These are phyloP conservation scores for Pleurotus pulmonarius DNA, from an alignment of 768 basidiomycete species.

Conservation along the genomic window DNA sequence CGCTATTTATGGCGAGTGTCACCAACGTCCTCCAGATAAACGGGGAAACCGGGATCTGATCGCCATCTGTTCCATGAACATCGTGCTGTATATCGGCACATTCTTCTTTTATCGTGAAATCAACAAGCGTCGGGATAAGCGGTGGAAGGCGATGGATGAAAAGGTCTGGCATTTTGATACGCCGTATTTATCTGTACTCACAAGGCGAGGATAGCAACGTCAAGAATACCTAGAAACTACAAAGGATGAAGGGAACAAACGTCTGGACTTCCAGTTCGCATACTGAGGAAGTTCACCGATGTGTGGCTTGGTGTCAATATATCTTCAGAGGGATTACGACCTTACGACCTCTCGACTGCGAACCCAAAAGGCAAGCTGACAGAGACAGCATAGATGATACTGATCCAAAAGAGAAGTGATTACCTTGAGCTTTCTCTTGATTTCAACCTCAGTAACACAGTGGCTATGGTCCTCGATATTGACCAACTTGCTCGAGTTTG, in stretches of 20 bases:
- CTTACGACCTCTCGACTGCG: neutral
- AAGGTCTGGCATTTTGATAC: slow-evolving; percentile 28
- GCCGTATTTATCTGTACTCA: neutral
- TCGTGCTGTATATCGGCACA: slow-evolving; percentile 46
- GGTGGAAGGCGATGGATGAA: slow-evolving; percentile 47
- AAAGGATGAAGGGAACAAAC: slow-evolving; percentile 53
- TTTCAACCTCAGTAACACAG: neutral
- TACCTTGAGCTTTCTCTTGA: neutral
- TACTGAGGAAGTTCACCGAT: slow-evolving; percentile 29
- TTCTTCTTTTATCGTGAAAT: slow-evolving; percentile 53
- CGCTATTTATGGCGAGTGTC: neutral
- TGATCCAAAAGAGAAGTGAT: no score
- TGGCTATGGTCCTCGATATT: slow-evolving; percentile 48
- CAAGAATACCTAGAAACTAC: slow-evolving; percentile 58
- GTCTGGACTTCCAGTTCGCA: slow-evolving; percentile 61
- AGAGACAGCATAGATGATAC: no score
- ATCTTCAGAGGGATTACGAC: neutral
- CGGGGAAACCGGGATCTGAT: slow-evolving; percentile 56
- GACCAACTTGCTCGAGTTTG: slow-evolving; percentile 73
- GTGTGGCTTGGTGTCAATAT: no score
- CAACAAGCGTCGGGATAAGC: slow-evolving; percentile 44
- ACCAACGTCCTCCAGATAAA: slow-evolving; percentile 36
- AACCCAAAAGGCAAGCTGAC: no score
- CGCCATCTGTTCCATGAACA: slow-evolving; percentile 49
- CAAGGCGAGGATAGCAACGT: slow-evolving; percentile 37